Evolutionary conservation across 129 eudicot species (phyloP), one percentile per base, ranked within the genome.

Genomic region (Centaurea solstitialis): DNA sequence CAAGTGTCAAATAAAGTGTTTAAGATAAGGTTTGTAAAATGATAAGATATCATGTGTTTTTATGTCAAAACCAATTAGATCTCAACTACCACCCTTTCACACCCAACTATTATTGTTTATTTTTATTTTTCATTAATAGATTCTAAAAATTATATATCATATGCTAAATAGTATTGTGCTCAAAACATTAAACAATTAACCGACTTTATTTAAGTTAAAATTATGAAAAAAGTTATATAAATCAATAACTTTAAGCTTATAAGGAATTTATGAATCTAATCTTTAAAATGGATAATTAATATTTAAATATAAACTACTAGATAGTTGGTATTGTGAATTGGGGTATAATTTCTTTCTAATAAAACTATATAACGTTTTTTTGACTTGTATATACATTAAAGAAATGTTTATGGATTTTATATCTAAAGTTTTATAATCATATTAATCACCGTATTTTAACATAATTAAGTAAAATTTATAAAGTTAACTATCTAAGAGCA

Each of bases 41-140:
- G 85, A 82, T 82, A 82, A 82, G 85, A 82, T 82, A 30, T 82
- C 81, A 53, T 69, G 85, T 76, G 85, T 76, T 57, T 57, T 57
- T 76, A 53, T 82, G 81, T 70, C 81, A 70, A 70, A 70, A 70
- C 11, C 38, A 35, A 82, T 8, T 33, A 70, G 18, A 57, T 69
- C 76, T 43, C 76, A 79, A 76, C 86, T 0, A 82, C 86, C 81
- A 69, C 72, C 66, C 5, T 40, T 80, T 80, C 35, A 39, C 40
- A 82, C 22, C 62, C 62, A 50, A 41, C 5, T 33, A 2, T 33
- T 33, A 33, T 33, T 33, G 9, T 17, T 37, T 45, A 3, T n/a
- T 64, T 59, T 72, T 17, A 20, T 28, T 28, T 33, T 59, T 61
- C 61, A 20, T 65, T 45, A 10, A 38, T 80, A 40, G 9, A 41